Conservation (phyloP, 2,329 filamentous ascomycete genomes). For the Aspergillus ibericus region DNA sequence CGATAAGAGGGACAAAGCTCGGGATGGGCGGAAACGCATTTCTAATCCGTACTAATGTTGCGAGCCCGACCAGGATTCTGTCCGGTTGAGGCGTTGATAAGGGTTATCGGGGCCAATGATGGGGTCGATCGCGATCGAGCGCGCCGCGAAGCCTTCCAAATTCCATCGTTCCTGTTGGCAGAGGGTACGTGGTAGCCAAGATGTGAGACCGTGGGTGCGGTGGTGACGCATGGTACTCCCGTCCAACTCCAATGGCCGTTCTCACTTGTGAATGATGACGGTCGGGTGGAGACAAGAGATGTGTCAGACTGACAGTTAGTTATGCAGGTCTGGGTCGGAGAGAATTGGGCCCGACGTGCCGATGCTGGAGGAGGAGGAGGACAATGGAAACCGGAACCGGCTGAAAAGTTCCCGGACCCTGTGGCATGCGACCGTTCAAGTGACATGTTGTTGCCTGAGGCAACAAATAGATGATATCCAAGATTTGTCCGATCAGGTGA, state of each 20-base stretch:
- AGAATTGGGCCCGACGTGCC: not conserved
- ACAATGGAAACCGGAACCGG: no score
- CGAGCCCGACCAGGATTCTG: not conserved
- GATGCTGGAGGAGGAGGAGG: not conserved
- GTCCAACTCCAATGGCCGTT: not conserved
- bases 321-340: not conserved
- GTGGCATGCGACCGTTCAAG: not conserved
- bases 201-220: not conserved
- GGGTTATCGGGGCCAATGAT: not conserved
- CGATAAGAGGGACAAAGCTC: not conserved
- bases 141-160: not conserved
- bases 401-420: no score
- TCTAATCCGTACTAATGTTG: slow-evolving; percentile 5
- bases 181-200: not conserved
- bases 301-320: not conserved
- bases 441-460: not conserved
- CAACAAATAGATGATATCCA: not conserved
- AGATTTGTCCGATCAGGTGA: not conserved
- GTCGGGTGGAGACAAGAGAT: not conserved
- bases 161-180: not conserved
- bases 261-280: not conserved
- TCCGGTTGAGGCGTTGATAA: not conserved
- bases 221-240: not conserved
- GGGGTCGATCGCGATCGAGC: not conserved
- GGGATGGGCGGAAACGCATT: slow-evolving; percentile 5